Evolutionary conservation across 2,329 filamentous ascomycete genomes (phyloP), one percentile per base, ranked within the genome.

Genomic region (Ophiostoma piceae): DNA sequence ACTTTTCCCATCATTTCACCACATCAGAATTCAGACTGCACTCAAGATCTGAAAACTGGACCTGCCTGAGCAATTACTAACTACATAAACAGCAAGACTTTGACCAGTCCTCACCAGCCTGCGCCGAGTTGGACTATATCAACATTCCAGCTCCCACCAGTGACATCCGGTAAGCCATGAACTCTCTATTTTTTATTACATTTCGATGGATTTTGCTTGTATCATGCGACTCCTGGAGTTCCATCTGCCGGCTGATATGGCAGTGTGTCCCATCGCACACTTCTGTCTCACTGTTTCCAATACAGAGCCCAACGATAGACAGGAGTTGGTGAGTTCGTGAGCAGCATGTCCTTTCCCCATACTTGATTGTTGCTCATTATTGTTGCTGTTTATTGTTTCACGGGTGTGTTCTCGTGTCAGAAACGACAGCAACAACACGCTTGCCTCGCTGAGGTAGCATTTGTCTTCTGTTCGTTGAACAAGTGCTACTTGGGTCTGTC

Each of bases 141-240:
- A 83, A 84, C 69, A 80, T 85, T 75, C 81, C 80, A 69, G 78
- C 81, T 68, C 80, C 82, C 74, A 76, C 82, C 74, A 76, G 80
- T 82, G 84, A 86, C 76, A 84, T 86, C 80, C 84, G 84, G 84
- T 86, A 77, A 77, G 84, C 83, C 32, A 29, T 12, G 16, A 41
- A 37, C 39, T 14, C 3, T 41, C 39, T n/a, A n/a, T n/a, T 62
- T 32, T 29, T 32, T 26, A 47, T 62, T 35, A 11, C 22, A 16
- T 62, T 14, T 32, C 57, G 16, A 9, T 16, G 43, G 43, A 12
- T 35, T 1, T 29, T 62, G 12, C 14, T 62, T 1, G 57, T 62
- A 62, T 62, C 5, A 19, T 26, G 26, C 57, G 5, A 32, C 26
- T 29, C 22, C 3, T 26, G 51, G 11, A 12, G n/a, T 26, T 16